A percentile compares a stretch with the other conserved stretches of the same genome.
Evolutionary conservation across 73 alveolate species (phyloP).

Genomic region (Paramecium caudatum): DNA sequence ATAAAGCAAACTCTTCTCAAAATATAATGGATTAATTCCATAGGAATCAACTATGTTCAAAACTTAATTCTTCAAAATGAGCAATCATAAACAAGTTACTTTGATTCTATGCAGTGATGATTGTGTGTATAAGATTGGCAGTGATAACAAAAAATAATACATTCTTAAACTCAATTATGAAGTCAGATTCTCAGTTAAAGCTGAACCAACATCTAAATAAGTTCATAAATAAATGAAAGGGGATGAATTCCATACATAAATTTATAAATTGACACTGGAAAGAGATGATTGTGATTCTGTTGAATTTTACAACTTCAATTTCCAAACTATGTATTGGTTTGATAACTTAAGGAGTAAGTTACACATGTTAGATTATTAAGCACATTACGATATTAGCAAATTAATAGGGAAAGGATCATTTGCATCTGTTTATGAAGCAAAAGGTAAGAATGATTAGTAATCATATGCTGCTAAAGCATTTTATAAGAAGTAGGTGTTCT

Average conservation of each 20-base stretch:
- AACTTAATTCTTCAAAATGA: constrained; percentile 31
- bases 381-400: constrained; percentile 27
- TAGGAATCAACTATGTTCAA: constrained; percentile 18
- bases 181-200: constrained; percentile 13
- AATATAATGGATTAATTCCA: neutral
- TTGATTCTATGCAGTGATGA: constrained; percentile 13
- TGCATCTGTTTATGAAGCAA: constrained; percentile 59
- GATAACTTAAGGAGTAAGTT: neutral
- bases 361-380: constrained; percentile 51
- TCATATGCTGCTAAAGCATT: constrained; percentile 50
- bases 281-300: constrained; percentile 43
- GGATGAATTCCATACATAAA: constrained; percentile 56
- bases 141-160: neutral
- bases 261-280: constrained; percentile 21
- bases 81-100: constrained; percentile 19
- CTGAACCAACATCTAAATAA: constrained; percentile 13
- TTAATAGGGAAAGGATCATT: constrained; percentile 66
- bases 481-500: neutral
- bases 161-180: constrained; percentile 6
- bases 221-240: constrained; percentile 44
- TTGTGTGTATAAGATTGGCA: neutral
- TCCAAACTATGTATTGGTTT: constrained; percentile 41
- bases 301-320: constrained; percentile 57
- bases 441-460: constrained; percentile 41
- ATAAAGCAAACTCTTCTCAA: neutral